Base-by-base conservation (phyloP, 768 basidiomycete genomes). In the Boletus pseudo-olivaceus region DNA sequence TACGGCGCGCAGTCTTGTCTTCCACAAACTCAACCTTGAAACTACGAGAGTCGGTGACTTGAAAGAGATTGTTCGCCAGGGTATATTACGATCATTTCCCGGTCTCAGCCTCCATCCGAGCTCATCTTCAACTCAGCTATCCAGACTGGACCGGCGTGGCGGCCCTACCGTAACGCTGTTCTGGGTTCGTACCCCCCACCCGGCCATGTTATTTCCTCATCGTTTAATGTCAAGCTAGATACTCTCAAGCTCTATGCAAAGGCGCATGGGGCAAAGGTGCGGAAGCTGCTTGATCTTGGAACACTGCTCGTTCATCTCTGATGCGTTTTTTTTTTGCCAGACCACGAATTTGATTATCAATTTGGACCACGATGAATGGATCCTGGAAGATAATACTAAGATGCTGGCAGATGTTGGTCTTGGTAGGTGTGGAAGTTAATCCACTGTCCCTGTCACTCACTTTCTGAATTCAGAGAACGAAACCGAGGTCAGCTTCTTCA, bases 281-380 rank as follows among this genome's bases (percentile, higher is more conserved):
- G 46, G 17, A 26, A 30, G 8, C 29, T 17, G 7, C 35, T 30
- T 37, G 29, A 26, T 43, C 34, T 52, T 37, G 37, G 38, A 50
- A 51, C 41, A 43, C 47, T 23, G 11, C 9, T 26, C 14, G 15
- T 47, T 37, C 33, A 49, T 27, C 26, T 26, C 5, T 39, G 15
- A 44, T 17, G 5, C 10, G 12, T 43, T 19, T 23, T 9, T 39
- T 52, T 45, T 53, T 47, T 38, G 34, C 15, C 63, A 98, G 96
- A 96, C 95, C 1, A 90, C 90, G 32, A 98, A 99, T 73, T 78
- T 99, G 29, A 98, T 99, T 71, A 98, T 99, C 67, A 99, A 99
- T 71, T 80, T 98, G 53, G 93, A 97, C 65, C 82, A 95, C 64
- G 96, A 98, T 54, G 90, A 93, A 9, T 96, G 93, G 90, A 90